These are phyloP conservation scores for Sugiyamaella smithiae DNA, from an alignment of 805 yeast species.

Conservation along the genomic window DNA sequence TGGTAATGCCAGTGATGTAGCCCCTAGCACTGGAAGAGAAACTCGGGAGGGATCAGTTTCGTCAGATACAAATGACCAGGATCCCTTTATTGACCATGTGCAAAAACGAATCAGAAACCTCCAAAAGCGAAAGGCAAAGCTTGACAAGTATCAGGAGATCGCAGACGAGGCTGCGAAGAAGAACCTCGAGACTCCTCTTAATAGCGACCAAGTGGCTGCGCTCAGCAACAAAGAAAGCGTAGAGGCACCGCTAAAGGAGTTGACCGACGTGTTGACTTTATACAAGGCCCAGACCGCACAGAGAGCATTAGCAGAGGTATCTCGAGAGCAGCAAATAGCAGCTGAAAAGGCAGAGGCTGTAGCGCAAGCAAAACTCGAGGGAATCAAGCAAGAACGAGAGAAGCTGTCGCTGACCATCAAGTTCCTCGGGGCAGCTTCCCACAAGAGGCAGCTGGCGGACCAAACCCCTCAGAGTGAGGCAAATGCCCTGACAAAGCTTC, in stretches of 20 bases:
- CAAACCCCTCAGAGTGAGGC: constrained; percentile 24
- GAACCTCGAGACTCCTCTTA: constrained; percentile 22
- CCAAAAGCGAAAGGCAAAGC: constrained; percentile 34
- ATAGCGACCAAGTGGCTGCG: constrained; percentile 37
- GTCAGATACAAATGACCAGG: constrained; percentile 3
- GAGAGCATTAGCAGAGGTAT: constrained; percentile 16
- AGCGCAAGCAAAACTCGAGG: constrained; percentile 20
- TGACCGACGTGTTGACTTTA: constrained; percentile 28
- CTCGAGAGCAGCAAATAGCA: constrained; percentile 13
- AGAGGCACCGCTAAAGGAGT: constrained; percentile 36
- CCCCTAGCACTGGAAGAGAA: constrained; percentile 2
- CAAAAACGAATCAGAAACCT: constrained; percentile 38
- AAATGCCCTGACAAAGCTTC: constrained; percentile 32
- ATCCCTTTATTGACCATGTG: constrained; percentile 19
- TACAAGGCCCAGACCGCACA: constrained; percentile 23
- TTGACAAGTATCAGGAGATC: constrained; percentile 36
- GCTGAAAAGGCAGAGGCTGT: constrained; percentile 16
- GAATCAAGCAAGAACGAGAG: constrained; percentile 22
- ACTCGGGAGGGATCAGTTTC: constrained; percentile 10
- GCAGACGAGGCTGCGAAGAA: constrained; percentile 27
- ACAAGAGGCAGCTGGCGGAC: constrained; percentile 31
- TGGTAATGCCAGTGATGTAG: not conserved
- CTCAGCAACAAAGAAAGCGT: constrained; percentile 33
- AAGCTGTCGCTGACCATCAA: constrained; percentile 25
- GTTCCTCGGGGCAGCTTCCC: constrained; percentile 35